These are phyloP conservation scores for Planoprotostelium fungivorum DNA, from an alignment of 78 protist species.

Conservation along the genomic window DNA sequence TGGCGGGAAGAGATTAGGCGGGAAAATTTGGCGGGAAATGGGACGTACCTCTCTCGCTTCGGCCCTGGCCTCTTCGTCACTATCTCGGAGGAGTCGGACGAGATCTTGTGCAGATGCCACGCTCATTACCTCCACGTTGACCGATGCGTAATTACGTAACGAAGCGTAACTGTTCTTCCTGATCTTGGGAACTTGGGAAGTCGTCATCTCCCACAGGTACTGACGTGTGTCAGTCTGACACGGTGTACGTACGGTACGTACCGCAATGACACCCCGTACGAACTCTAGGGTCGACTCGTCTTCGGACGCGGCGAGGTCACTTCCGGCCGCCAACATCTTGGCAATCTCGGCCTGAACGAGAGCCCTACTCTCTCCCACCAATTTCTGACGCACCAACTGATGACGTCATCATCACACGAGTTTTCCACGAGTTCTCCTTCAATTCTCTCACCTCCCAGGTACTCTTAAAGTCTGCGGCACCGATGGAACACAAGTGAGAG, in stretches of 20 bases:
- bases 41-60: neutral
- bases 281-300: neutral
- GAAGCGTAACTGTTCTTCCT: neutral
- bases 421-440: neutral
- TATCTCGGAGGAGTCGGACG: neutral
- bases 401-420: neutral
- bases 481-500: neutral
- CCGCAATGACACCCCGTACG: neutral
- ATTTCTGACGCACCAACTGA: neutral
- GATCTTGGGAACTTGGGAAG: neutral
- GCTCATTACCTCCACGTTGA: neutral
- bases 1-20: neutral
- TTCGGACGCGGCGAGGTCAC: neutral
- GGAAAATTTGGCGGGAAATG: too few species aligned
- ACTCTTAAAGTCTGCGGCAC: neutral
- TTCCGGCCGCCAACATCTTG: neutral
- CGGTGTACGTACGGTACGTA: neutral
- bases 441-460: neutral
- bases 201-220: neutral
- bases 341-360: neutral
- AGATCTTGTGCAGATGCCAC: neutral
- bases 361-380: neutral
- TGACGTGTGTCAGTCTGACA: neutral
- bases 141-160: neutral
- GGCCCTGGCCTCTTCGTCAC: neutral